phyloP scores from a whole-genome alignment of 139 green algal genomes.

The Tetraselmis striata region DNA sequence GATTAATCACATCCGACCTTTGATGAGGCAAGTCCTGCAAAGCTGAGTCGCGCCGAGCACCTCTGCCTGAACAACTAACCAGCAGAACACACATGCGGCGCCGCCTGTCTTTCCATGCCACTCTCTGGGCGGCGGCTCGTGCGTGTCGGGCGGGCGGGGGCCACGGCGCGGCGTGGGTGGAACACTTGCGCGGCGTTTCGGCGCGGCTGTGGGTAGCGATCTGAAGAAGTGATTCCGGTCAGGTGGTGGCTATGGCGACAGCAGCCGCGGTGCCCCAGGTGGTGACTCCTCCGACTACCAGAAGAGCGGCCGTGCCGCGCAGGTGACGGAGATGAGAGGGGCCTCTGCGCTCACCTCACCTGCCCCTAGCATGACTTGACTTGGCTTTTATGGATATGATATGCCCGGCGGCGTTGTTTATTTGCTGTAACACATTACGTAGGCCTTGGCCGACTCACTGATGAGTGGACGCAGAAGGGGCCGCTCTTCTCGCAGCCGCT shows the following conservation, averaged over 20 bases:
- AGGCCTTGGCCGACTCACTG: neutral
- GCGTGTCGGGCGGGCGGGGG: too few species aligned
- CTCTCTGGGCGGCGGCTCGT: too few species aligned
- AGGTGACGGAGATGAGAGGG: neutral
- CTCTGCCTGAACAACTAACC: too few species aligned
- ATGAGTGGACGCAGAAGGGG: neutral
- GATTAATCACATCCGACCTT: neutral
- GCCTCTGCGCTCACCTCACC: too few species aligned
- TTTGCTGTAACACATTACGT: too few species aligned
- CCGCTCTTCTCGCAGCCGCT: neutral
- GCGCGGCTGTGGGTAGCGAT: neutral
- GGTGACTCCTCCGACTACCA: neutral
- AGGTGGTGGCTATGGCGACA: neutral
- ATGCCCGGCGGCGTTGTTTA: neutral
- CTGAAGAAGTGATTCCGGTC: neutral
- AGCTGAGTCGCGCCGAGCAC: too few species aligned
- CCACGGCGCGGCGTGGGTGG: too few species aligned
- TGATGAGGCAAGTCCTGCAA: too few species aligned
- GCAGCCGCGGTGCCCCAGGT: neutral
- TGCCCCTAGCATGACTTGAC: neutral
- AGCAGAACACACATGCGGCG: too few species aligned
- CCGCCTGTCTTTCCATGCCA: too few species aligned
- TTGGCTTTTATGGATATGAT: neutral
- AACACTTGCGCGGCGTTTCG: too few species aligned
- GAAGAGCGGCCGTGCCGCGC: neutral